phyloP scores from a whole-genome alignment of 2,329 filamentous ascomycete genomes.

The Stenocarpella maydis region DNA sequence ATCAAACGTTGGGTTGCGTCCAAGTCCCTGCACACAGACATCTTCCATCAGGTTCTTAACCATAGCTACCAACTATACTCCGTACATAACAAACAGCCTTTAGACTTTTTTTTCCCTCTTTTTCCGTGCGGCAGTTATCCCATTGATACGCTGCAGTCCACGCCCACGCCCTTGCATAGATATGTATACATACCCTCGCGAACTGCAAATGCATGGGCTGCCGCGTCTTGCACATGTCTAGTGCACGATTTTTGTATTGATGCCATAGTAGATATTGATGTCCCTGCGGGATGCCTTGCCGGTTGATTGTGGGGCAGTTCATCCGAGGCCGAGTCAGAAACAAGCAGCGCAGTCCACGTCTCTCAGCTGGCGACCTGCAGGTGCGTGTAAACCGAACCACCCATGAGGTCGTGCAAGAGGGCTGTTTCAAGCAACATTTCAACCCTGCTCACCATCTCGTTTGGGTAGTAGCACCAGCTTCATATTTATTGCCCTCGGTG shows the following conservation, averaged over 20 bases:
- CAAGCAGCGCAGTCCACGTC: background rate
- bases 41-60: background rate
- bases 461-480: conserved; percentile 18
- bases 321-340: conserved; percentile 9
- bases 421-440: background rate
- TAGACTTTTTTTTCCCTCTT: no score
- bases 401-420: conserved; percentile 10
- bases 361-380: background rate
- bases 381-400: no score
- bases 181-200: no score
- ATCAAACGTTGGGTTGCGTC: background rate
- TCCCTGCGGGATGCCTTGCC: background rate
- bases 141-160: background rate
- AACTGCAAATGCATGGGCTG: no score
- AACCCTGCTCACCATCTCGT: background rate
- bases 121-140: conserved; percentile 21
- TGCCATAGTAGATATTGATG: no score
- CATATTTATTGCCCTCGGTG: conserved; percentile 10
- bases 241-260: no score
- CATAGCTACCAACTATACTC: no score
- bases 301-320: conserved; percentile 8
- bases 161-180: no score
- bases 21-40: background rate
- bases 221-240: background rate
- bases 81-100: no score